Base-by-base conservation (phyloP, 108 stramenopile genomes). In the Nitzschia putrida region DNA sequence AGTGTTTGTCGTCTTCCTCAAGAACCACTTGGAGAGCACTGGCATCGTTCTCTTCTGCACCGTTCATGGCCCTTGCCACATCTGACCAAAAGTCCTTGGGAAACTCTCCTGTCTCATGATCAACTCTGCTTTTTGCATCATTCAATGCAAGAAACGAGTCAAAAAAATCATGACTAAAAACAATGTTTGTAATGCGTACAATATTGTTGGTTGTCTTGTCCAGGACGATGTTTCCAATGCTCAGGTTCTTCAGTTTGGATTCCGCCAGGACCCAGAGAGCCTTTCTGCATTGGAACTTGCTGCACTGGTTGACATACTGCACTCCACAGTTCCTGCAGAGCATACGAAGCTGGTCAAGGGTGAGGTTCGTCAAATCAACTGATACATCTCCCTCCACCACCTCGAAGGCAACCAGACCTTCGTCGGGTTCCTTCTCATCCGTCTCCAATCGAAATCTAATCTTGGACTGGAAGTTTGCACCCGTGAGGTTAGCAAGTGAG, bases 51-150 rank as follows among this genome's bases (percentile, higher is more conserved):
- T 54, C 53, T n/a, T 20, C 18, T 11, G 53, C 14, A 54, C 53
- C 14, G 18, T 54, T 54, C 18, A 54, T 20, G 9, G 53, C 53
- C 8, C 18, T 18, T 8, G 53, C 53, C 8, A 54, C 53, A 20
- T 54, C 53, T 8, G 14, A 10, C 53, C 53, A 54, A 21, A 54
- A 54, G 18, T 54, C 53, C n/a, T 20, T 54, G 10, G 53, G 53
- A 18, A 54, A 18, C 21, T 18, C 53, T 18, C 53, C 53, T 20
- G 14, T 16, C 53, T 54, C 53, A 20, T 54, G 21, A 18, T 54
- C 53, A 54, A 21, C 21, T 8, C 53, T 10, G 9, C 18, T 54
- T 18, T 54, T 54, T 8, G 18, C 9, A 20, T 54, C 53, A 54
- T 54, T 54, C 53, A 54, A 54, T 20, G 14, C 21, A 8, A 54